These are phyloP conservation scores for Leptographium flavum DNA, from an alignment of 2,329 filamentous ascomycete species.

Conservation along the genomic window DNA sequence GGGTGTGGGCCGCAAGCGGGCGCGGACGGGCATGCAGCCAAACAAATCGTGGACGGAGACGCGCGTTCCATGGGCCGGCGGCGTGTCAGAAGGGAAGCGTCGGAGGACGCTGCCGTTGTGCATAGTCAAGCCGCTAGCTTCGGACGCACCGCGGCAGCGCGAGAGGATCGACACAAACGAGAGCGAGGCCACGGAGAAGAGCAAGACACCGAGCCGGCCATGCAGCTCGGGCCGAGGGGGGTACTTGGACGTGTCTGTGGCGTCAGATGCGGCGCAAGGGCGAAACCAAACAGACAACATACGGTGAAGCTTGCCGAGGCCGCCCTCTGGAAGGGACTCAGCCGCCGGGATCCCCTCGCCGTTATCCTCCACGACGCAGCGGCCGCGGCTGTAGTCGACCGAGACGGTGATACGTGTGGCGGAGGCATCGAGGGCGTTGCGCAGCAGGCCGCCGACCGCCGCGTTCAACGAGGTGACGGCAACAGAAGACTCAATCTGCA, in stretches of 20 bases:
- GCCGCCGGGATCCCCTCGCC: constrained; percentile 59
- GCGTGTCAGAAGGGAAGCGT: constrained; percentile 24
- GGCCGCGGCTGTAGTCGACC: constrained; percentile 62
- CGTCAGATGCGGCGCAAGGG: constrained; percentile 5
- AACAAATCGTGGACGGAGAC: constrained; percentile 71
- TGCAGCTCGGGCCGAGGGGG: constrained; percentile 32
- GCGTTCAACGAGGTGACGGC: constrained; percentile 59
- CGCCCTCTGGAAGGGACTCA: constrained; percentile 59
- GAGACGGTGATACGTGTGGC: constrained; percentile 54
- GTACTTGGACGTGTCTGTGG: constrained; percentile 65
- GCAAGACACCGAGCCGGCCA: constrained; percentile 59
- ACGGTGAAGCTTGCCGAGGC: constrained; percentile 63
- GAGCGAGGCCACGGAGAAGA: constrained; percentile 61
- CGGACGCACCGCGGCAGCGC: constrained; percentile 43
- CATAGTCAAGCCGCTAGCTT: constrained; percentile 51
- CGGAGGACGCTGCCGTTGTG: constrained; percentile 55
- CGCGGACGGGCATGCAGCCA: constrained; percentile 77
- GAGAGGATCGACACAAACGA: constrained; percentile 69
- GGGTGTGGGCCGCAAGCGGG: constrained; percentile 56
- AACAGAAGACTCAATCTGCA: constrained; percentile 77
- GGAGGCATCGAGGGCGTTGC: constrained; percentile 73
- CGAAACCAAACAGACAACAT: constrained; percentile 17
- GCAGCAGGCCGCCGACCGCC: constrained; percentile 57
- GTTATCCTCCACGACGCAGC: constrained; percentile 72
- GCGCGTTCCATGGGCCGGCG: constrained; percentile 53